Base-by-base conservation (phyloP, 2,329 filamentous ascomycete genomes). In the Periconia sp. region DNA sequence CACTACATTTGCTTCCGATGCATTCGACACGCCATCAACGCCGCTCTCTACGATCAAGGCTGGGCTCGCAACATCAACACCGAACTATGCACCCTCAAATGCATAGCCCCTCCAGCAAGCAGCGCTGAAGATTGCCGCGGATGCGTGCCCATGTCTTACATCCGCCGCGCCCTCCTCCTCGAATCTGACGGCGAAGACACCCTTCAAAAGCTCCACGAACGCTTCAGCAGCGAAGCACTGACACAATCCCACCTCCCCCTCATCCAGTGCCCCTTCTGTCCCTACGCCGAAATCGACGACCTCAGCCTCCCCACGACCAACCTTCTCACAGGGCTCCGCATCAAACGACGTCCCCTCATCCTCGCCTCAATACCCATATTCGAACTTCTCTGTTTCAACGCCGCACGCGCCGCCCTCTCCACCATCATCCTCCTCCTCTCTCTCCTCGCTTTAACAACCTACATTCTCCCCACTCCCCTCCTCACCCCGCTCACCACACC, bases 31-130 rank as follows among this genome's bases (percentile, higher is more conserved):
- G 88, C 92, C 11, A 82, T 93, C 54, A 89, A 88, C 47, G 93
- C 97, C 70, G 92, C 92, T 1, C 78, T 97, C 0, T 97, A 96
- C 69, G 94, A 94, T 0, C 94, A 97, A 72, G 91, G 91, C 49
- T 97, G 93, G 91, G 84, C 85, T 47, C 86, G 89, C 54, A 94
- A 85, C 64, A 88, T 97, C 62, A 83, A 94, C 67, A 74, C 84
- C 27, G 81, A 86, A 54, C 84, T 81, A 37, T 89, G 89, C 37
- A 92, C 91, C 0, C 79, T 97, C 50, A 85, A 84, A 56, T 97
- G 94, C 69, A 82, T 96, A n/a, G 91, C 92, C 1, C 86, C 91
- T 0, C 82, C 87, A 47, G 79, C 83, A 0, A 76, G 81, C 43
- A 64, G 63, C 15, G 45, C 57, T 2, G 69, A 73, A n/a, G 77